Base-by-base conservation (phyloP, 495 filamentous ascomycete genomes). In the Cudoniella acicularis region DNA sequence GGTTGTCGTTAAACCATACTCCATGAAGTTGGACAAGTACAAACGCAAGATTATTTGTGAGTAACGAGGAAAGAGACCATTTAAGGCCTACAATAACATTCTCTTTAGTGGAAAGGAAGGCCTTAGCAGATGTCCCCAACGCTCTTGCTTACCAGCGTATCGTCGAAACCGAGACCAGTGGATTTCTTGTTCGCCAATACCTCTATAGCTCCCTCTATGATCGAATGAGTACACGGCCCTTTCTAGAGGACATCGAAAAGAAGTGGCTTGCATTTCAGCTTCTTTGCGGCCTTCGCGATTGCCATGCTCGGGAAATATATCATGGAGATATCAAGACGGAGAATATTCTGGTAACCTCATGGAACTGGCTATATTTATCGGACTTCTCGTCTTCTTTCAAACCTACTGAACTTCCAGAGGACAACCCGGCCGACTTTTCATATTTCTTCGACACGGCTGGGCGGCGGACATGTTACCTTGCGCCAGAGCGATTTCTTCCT, bases 251-350 rank as follows among this genome's bases (percentile, higher is more conserved):
- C 62, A 92, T 98, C 67, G 95, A 99, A 71, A 99, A 97, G 80
- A 96, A 92, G 73, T 99, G 95, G 94, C 82, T 99, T 45, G 88
- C 95, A 0, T 99, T 96, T 65, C 95, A 99, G 74, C 82, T 99
- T 10, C 81, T 99, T 10, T 96, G 91, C 71, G 94, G 89, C 8
- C 77, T 98, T 53, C 84, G 93, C 30, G 95, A 99, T 68, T 96
- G 91, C 64, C 95, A 99, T 72, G 78, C 87, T 43, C 79, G 89
- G n/a, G 88, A 92, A 59, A 79, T 98, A 52, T 97, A 89, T 70
- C 95, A 99, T 70, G 95, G 95, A 36, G 95, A 99, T 69, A 97
- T 99, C 73, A 99, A 99, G 74, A 91, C 94, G 0, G 93, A 98
- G 72, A 99, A 98, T 65, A 83, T 91, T 25, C 77, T 99, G 50